phyloP scores from a whole-genome alignment of 768 basidiomycete genomes.

The Pisolithus marmoratus region DNA sequence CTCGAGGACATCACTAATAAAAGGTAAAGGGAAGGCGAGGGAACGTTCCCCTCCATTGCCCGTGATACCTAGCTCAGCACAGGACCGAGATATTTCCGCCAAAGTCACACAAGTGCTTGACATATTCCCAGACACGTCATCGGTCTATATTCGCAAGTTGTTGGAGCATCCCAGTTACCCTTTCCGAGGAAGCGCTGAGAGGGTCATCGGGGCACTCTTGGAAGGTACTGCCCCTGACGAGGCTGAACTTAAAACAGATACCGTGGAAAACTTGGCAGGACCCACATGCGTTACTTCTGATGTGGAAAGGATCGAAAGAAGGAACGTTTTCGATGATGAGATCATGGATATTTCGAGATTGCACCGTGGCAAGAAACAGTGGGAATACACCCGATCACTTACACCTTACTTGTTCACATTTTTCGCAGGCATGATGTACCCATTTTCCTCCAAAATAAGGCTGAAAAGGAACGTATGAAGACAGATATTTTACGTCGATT shows the following conservation, averaged over 20 bases:
- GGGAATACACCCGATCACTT: constrained; percentile 12
- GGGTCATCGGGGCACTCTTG: constrained; percentile 64
- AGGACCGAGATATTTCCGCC: constrained; percentile 45
- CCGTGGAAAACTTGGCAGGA: neutral
- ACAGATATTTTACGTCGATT: constrained; percentile 74
- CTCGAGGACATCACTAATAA: constrained; percentile 13
- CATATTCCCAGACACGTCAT: constrained; percentile 60
- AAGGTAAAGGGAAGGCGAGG: constrained; percentile 39
- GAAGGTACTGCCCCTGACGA: constrained; percentile 58
- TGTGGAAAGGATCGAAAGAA: constrained; percentile 37
- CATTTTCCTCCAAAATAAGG: constrained; percentile 48
- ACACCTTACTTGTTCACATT: constrained; percentile 2
- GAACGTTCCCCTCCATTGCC: constrained; percentile 4
- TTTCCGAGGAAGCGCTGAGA: constrained; percentile 53
- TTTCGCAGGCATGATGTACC: constrained; percentile 38
- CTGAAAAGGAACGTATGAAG: constrained; percentile 71
- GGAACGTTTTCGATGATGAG: constrained; percentile 75
- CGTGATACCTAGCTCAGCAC: neutral
- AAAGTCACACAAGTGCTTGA: constrained; percentile 69
- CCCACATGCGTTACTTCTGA: neutral
- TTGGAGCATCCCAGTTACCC: constrained; percentile 42
- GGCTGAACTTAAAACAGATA: constrained; percentile 21
- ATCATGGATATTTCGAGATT: constrained; percentile 57
- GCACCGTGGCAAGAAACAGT: constrained; percentile 63
- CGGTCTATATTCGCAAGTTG: constrained; percentile 53